Evolutionary conservation across 371 early-diverging fungal genomes (phyloP), one percentile per base, ranked within the genome.

Genomic region (Mucor indicus): DNA sequence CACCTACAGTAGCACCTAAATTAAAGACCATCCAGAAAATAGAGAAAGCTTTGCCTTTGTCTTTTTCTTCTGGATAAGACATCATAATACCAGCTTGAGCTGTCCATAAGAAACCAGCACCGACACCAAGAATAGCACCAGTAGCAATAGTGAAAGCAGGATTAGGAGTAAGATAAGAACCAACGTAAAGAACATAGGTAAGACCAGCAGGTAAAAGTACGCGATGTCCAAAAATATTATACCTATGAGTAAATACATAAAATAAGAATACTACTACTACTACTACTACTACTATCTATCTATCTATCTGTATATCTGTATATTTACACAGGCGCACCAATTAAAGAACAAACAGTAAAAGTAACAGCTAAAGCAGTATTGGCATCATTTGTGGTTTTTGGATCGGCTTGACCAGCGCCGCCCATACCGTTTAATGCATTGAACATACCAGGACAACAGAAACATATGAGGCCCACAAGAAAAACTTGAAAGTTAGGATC

Each of bases 391-490:
- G 76, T 76, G 13, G 79, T 78, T 27, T 74, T 81, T 32, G 72
- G 68, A 67, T 87, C 83, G 20, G 56, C 50, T 33, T 78, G 73
- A 51, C 83, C 83, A 29, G 67, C 80, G 46, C 76, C 69, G 30
- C 81, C 81, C 86, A 67, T 68, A 45, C 83, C 80, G 52, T 79
- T 80, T 42, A 90, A 63, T 48, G 89, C 90, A 58, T 91, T 91
- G 75, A 85, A 91, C 92, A 90, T 90, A 47, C 90, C 92, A 13
- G 92, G 89, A 55, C 86, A 85, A 48, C 83, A 79, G 70, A 89
- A 89, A 53, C 86, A 87, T 45, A 87, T 80, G 38, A 89, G 69
- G 13, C 85, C 84, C 35, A 89, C 78, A 25, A 87, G 62, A 39
- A 85, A 61, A 25, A 89, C 79, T 65, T 89, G 89, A 45, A 75